phyloP scores from a whole-genome alignment of 208 protist genomes.

The Trypanosoma melophagium region DNA sequence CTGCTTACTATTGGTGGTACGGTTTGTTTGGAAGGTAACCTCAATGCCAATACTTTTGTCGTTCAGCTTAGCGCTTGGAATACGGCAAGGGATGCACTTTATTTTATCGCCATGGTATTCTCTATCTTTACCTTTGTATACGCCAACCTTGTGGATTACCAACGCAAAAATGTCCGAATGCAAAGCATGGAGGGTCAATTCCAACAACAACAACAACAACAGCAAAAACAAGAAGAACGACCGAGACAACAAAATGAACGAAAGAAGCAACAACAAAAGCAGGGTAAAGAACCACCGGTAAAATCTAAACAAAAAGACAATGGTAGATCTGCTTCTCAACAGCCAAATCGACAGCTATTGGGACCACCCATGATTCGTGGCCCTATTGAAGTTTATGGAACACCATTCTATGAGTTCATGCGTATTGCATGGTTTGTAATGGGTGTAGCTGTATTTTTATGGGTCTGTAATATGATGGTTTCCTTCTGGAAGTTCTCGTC shows the following conservation, averaged over 20 bases:
- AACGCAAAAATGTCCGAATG: conserved; percentile 34
- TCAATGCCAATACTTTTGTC: conserved; percentile 63
- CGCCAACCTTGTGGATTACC: conserved; percentile 48
- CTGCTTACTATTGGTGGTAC: conserved; percentile 48
- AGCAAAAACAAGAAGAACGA: not conserved
- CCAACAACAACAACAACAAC: conserved; percentile 32
- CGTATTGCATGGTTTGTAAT: conserved; percentile 77
- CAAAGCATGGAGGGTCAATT: conserved; percentile 2
- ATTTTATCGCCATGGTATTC: conserved; percentile 73
- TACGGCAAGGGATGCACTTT: conserved; percentile 58
- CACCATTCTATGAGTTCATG: conserved; percentile 82
- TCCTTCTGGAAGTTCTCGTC: conserved; percentile 62
- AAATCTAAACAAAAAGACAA: no score
- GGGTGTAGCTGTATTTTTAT: conserved; percentile 65
- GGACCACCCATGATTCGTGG: not conserved
- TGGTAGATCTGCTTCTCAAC: no score
- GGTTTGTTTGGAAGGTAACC: conserved; percentile 64
- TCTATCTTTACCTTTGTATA: conserved; percentile 54
- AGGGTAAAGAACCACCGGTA: no score
- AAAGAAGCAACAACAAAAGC: not conserved
- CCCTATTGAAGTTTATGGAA: conserved; percentile 75
- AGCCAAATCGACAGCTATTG: no score
- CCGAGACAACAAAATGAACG: not conserved
- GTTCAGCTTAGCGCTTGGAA: conserved; percentile 70
- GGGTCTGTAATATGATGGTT: conserved; percentile 50